Percentiles rank a stretch among this genome's conserved stretches.
phyloP scores from a whole-genome alignment of 352 stramenopile species.

The Phytophthora pseudosyringae region DNA sequence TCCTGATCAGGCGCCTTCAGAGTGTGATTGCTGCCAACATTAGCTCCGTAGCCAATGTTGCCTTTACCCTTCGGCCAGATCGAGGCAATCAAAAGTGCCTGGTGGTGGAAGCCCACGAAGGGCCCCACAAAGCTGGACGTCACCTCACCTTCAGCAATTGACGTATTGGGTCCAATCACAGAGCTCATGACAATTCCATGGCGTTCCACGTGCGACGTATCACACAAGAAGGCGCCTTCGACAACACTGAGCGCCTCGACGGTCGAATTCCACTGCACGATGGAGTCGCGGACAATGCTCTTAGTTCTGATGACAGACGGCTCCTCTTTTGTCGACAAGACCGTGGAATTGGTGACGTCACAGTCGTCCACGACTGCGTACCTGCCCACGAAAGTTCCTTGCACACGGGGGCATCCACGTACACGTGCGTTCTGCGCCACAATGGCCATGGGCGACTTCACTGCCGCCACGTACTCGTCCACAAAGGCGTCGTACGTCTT shows the following conservation, averaged over 20 bases:
- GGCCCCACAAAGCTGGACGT: conserved; percentile 92
- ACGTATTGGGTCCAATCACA: conserved; percentile 87
- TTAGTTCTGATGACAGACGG: conserved; percentile 54
- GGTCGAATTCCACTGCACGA: conserved; percentile 76
- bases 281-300: conserved; percentile 64
- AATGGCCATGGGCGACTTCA: conserved; percentile 60
- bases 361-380: conserved; percentile 67
- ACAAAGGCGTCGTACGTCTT: conserved; percentile 58
- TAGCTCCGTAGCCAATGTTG: conserved; percentile 95
- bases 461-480: conserved; percentile 50
- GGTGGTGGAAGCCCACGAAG: conserved; percentile 96
- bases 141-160: conserved; percentile 90
- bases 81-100: conserved; percentile 92
- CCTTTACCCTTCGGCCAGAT: conserved; percentile 93
- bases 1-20: conserved; percentile 92
- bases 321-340: conserved; percentile 71
- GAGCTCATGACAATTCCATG: conserved; percentile 89
- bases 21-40: conserved; percentile 98
- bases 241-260: conserved; percentile 77
- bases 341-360: conserved; percentile 59
- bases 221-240: conserved; percentile 73
- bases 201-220: conserved; percentile 78
- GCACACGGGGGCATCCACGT: conserved; percentile 65
- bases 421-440: conserved; percentile 58
- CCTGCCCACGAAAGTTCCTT: conserved; percentile 70